Base-by-base conservation (phyloP, 1,284 basidiomycete genomes). In the Cutaneotrichosporon curvatum region DNA sequence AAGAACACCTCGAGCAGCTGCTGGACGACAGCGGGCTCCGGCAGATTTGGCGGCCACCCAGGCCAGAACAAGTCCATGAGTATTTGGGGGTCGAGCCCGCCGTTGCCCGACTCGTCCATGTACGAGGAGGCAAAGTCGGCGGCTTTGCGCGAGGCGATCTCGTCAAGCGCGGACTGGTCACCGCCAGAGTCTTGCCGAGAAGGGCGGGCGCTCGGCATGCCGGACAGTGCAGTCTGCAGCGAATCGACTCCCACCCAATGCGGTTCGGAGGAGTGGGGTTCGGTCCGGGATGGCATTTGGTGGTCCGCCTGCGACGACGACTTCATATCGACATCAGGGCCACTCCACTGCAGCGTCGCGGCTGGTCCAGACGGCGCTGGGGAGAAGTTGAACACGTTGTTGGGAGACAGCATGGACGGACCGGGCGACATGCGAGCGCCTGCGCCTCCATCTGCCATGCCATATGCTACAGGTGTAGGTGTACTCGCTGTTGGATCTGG, bases 41-140 rank as follows among this genome's bases (percentile, higher is more conserved):
- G 71, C 2, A 73, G 57, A 31, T 68, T 60, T 5, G 54, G 51
- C 3, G 68, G 67, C 71, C 71, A 73, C 0, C 69, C 68, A 3
- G 71, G 70, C 65, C 66, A 72, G 42, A 72, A 63, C 1, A 73
- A 56, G 32, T 70, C 68, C 47, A 70, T 51, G 3, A 70, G 48
- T 2, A 66, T 35, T 40, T 67, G 65, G 22, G 62, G 57, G 43
- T 67, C 62, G 23, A 62, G 43, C 1, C 50, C 55, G 9, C 57
- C 59, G 25, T 62, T 59, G 43, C 51, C n/a, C 44, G 54, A 30
- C 28, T 32, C 11, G 44, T 18, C 7, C 16, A 22, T 14, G 12
- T 12, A 28, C 20, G 32, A 15, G 8, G 8, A 15, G 7, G 11
- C 35, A 14, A 37, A 37, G 31, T 14, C 47, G 16, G 28, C 36